phyloP scores from a whole-genome alignment of 2,329 filamentous ascomycete genomes.

The Neoascochyta sp. region DNA sequence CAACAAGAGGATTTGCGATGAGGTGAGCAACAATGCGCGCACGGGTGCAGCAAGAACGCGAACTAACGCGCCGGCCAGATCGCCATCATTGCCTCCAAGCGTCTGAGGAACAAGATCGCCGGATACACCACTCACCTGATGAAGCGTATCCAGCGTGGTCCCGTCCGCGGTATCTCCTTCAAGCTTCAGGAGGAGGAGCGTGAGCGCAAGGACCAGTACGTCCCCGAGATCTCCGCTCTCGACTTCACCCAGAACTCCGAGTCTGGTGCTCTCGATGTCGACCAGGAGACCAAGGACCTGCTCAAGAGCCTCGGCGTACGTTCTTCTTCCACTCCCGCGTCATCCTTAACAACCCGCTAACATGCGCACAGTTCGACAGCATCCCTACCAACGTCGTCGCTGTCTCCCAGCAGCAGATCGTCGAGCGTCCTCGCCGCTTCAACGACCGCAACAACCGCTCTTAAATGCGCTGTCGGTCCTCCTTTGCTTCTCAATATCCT shows the following conservation, averaged over 20 bases:
- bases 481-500: conserved; percentile 30
- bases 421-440: conserved; percentile 80
- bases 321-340: no score
- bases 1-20: conserved; percentile 99
- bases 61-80: conserved; percentile 63
- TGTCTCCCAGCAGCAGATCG: conserved; percentile 81
- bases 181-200: conserved; percentile 99
- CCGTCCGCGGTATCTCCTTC: conserved; percentile 99
- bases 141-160: conserved; percentile 99
- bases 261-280: conserved; percentile 89
- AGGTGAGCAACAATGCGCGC: conserved; percentile 50
- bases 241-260: conserved; percentile 96
- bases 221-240: conserved; percentile 96
- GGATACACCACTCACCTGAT: conserved; percentile 88
- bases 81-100: conserved; percentile 98
- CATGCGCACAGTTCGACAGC: conserved; percentile 74
- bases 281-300: conserved; percentile 98
- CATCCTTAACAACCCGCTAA: conserved; percentile 6
- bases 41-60: conserved; percentile 39
- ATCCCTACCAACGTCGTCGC: conserved; percentile 95
- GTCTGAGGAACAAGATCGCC: conserved; percentile 90
- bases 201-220: conserved; percentile 99
- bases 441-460: conserved; percentile 55
- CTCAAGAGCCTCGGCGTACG: conserved; percentile 98
- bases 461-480: conserved; percentile 40